phyloP scores from a whole-genome alignment of 805 yeast genomes.

The Lipomyces yamadae region DNA sequence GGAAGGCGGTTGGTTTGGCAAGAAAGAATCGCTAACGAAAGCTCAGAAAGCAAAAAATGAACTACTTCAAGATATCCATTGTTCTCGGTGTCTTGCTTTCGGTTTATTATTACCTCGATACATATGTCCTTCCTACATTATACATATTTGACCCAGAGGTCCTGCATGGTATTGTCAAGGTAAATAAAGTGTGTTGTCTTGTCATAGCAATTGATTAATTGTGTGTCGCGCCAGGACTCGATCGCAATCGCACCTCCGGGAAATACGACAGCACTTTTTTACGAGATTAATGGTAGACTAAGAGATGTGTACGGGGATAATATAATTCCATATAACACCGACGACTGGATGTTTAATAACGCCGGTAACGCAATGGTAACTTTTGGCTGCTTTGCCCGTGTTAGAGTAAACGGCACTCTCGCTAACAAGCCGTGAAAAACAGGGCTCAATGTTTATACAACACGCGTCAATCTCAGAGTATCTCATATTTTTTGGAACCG shows the following conservation, averaged over 20 bases:
- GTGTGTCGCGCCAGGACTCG: slow-evolving; percentile 13
- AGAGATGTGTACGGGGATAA: slow-evolving; percentile 70
- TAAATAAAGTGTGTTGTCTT: not conserved
- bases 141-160: slow-evolving; percentile 72
- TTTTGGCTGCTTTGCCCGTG: not conserved
- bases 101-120: slow-evolving; percentile 45
- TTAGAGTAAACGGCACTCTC: not conserved
- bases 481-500: slow-evolving; percentile 88
- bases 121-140: slow-evolving; percentile 68
- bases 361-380: slow-evolving; percentile 94
- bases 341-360: slow-evolving; percentile 94
- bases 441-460: slow-evolving; percentile 79
- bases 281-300: slow-evolving; percentile 63
- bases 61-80: slow-evolving; percentile 18
- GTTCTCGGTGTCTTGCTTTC: slow-evolving; percentile 23
- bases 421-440: not conserved
- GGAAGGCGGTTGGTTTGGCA: not conserved
- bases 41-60: slow-evolving; percentile 3
- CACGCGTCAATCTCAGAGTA: slow-evolving; percentile 96
- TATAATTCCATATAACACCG: slow-evolving; percentile 71
- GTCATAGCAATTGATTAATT: not conserved
- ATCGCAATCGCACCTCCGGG: slow-evolving; percentile 46
- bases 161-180: slow-evolving; percentile 59
- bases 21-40: not conserved
- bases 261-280: slow-evolving; percentile 64